phyloP scores from a whole-genome alignment of 306 rosid genomes.

The Nissolia schottii region DNA sequence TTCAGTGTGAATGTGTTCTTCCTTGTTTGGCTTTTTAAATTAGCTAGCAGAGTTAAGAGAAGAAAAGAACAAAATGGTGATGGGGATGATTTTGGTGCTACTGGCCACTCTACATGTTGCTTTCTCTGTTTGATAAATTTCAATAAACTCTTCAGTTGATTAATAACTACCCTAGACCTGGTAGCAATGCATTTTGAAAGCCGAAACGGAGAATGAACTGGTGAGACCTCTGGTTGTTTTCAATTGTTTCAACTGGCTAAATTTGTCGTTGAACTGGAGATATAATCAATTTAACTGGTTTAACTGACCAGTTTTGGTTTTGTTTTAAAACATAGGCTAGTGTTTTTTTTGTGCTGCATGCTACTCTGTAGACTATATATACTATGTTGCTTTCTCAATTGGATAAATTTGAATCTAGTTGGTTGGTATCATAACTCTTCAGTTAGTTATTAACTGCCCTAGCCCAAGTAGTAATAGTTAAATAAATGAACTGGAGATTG shows the following conservation, averaged over 20 bases:
- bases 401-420: neutral
- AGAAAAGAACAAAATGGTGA: neutral
- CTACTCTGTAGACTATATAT: neutral
- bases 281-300: neutral
- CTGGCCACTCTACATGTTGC: neutral
- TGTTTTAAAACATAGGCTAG: neutral
- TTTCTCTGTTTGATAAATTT: neutral
- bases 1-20: neutral
- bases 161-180: neutral
- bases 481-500: neutral
- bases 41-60: neutral
- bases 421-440: neutral
- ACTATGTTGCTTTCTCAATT: neutral
- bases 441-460: neutral
- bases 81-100: neutral
- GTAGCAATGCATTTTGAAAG: neutral
- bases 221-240: neutral
- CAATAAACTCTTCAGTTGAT: too few species aligned
- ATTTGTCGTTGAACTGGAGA: neutral
- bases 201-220: neutral
- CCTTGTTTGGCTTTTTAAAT: neutral
- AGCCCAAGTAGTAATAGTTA: neutral
- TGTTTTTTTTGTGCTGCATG: neutral
- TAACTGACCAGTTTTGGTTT: neutral
- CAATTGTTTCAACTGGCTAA: neutral